These are phyloP conservation scores for Acrodontium crateriforme DNA, from an alignment of 2,329 filamentous ascomycete genomes.

Conservation along the genomic window DNA sequence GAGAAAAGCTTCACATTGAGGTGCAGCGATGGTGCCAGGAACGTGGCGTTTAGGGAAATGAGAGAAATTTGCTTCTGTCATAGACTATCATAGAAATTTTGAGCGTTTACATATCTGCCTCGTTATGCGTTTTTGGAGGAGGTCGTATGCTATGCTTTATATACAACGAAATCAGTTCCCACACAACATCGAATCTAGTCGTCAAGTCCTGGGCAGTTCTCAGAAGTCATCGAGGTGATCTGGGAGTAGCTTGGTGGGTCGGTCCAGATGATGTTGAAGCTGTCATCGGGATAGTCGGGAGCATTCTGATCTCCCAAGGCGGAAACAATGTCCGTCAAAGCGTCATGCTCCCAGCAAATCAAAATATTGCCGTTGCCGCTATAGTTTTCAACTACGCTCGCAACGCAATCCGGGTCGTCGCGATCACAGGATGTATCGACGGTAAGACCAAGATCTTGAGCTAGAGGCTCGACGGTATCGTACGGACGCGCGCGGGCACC, in stretches of 20 bases:
- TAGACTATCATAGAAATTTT: no score
- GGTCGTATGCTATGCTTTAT: no score
- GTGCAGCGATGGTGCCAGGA: constrained; percentile 54
- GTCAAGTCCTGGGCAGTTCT: constrained; percentile 43
- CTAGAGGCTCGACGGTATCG: constrained; percentile 43
- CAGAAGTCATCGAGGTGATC: constrained; percentile 34
- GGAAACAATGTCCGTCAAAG: constrained; percentile 38
- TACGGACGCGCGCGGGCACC: constrained; percentile 41
- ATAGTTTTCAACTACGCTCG: constrained; percentile 35
- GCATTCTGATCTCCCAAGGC: constrained; percentile 38
- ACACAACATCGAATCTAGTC: no score
- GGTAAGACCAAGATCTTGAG: constrained; percentile 39
- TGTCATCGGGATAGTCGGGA: constrained; percentile 36
- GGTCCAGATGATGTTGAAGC: constrained; percentile 45
- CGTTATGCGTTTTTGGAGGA: no score
- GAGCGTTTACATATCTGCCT: no score
- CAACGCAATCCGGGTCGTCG: constrained; percentile 42
- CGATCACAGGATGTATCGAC: constrained; percentile 44
- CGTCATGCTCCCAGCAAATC: constrained; percentile 48
- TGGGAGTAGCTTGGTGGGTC: constrained; percentile 36
- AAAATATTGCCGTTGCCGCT: constrained; percentile 41
- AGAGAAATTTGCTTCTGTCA: no score
- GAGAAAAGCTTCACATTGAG: constrained; percentile 54
- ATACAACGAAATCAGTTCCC: no score
- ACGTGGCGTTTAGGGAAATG: constrained; percentile 4